Conservation (phyloP, 108 stramenopile species). For the Skeletonema costatum region DNA sequence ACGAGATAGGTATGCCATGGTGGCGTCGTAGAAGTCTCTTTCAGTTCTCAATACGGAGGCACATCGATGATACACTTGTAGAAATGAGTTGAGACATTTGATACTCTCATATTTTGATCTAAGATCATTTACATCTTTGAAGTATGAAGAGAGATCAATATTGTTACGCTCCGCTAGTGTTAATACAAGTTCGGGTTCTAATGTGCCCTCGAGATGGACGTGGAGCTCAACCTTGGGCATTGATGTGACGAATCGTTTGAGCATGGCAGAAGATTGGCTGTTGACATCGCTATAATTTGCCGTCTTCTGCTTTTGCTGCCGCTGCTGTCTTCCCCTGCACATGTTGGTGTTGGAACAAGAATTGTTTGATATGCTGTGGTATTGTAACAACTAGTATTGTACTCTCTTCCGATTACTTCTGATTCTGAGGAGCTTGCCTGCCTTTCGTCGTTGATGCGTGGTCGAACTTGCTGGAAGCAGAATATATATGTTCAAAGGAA, state of each 20-base stretch:
- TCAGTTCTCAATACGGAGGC: conserved; percentile 25
- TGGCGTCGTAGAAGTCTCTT: conserved; percentile 48
- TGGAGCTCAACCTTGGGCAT: conserved; percentile 53
- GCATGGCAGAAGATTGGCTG: neutral
- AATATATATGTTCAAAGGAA: too few relatives aligned
- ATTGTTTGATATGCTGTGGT: too few relatives aligned
- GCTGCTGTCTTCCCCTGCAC: too few relatives aligned
- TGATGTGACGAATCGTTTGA: neutral
- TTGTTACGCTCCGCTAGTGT: conserved; percentile 36
- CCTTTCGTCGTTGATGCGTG: too few relatives aligned
- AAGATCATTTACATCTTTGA: too few relatives aligned
- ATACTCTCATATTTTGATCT: conserved; percentile 34
- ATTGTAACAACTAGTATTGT: too few relatives aligned
- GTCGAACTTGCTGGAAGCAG: too few relatives aligned
- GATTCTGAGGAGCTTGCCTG: too few relatives aligned
- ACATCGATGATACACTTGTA: conserved; percentile 47
- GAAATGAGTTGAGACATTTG: conserved; percentile 34
- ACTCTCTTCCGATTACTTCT: too few relatives aligned
- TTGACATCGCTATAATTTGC: too few relatives aligned
- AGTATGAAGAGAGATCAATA: conserved; percentile 5
- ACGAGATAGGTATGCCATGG: conserved; percentile 38
- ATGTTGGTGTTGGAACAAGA: too few relatives aligned
- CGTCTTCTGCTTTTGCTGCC: too few relatives aligned
- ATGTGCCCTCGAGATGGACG: conserved; percentile 53
- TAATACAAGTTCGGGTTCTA: conserved; percentile 45